A percentile compares a stretch with the other conserved stretches of the same genome.
Evolutionary conservation across 495 filamentous ascomycete species (phyloP).

Genomic region (Pseudomonodictys pantanalensis): DNA sequence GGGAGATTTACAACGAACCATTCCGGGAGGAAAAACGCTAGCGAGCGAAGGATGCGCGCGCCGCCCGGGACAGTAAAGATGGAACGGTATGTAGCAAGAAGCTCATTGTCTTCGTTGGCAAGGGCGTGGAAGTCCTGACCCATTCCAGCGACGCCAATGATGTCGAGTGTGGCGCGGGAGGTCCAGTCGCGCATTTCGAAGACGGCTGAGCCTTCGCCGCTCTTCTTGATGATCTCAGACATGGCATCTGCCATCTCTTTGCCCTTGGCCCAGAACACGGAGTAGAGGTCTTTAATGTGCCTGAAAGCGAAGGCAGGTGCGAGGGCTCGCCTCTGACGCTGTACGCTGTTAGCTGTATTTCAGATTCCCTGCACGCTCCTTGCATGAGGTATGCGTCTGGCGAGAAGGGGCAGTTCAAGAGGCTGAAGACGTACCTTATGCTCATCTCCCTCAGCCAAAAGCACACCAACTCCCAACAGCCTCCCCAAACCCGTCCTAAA

Average conservation of each 20-base stretch:
- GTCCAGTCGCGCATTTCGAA: constrained; percentile 70
- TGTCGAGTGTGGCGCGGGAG: constrained; percentile 73
- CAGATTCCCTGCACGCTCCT: neutral
- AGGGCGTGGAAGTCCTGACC: constrained; percentile 77
- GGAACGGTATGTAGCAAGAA: constrained; percentile 63
- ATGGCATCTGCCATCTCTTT: constrained; percentile 46
- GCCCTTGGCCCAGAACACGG: constrained; percentile 77
- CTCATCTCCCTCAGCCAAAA: constrained; percentile 82
- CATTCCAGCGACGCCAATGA: constrained; percentile 79
- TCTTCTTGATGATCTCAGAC: constrained; percentile 38
- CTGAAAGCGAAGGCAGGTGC: constrained; percentile 82
- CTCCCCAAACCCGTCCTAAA: constrained; percentile 57
- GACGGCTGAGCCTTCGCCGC: constrained; percentile 41
- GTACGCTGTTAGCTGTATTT: constrained; percentile 12
- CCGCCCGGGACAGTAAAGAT: constrained; percentile 51
- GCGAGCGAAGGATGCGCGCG: constrained; percentile 46
- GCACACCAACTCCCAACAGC: constrained; percentile 69
- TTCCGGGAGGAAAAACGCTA: constrained; percentile 50
- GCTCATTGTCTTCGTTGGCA: constrained; percentile 57
- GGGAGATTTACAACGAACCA: constrained; percentile 57
- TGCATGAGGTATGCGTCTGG: too few relatives aligned
- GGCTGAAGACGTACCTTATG: constrained; percentile 53
- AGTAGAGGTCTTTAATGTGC: constrained; percentile 83
- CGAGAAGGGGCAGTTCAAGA: too few relatives aligned
- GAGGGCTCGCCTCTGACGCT: constrained; percentile 68